Conservation (phyloP, 2,329 filamentous ascomycete species). For the Talaromyces pinophilus region DNA sequence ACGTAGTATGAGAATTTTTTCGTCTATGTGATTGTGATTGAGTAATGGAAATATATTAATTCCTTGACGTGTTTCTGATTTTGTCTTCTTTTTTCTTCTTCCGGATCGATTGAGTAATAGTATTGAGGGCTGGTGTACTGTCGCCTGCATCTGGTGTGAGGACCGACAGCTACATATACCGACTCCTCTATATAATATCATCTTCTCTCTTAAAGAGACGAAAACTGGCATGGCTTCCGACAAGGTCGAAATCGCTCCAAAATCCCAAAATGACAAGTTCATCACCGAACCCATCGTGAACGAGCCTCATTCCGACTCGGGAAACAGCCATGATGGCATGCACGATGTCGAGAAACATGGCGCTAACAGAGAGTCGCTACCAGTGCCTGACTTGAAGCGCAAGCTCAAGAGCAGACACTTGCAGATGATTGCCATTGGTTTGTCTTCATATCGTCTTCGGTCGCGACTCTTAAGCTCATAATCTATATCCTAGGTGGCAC, state of each 20-base stretch:
- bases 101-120: conserved; percentile 6
- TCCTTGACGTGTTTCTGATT: background rate
- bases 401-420: conserved; percentile 83
- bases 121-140: background rate
- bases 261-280: conserved; percentile 15
- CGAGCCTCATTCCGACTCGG: conserved; percentile 3
- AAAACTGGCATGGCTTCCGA: conserved; percentile 9
- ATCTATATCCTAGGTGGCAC: conserved; percentile 55
- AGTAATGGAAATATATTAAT: conserved; percentile 7
- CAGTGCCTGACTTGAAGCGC: conserved; percentile 65
- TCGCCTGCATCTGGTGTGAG: conserved; percentile 5
- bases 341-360: conserved; percentile 43
- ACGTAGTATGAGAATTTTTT: conserved; percentile 2
- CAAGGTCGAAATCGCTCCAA: conserved; percentile 7
- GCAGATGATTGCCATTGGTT: conserved; percentile 98
- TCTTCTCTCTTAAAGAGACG: background rate
- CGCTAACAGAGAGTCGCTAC: conserved; percentile 56
- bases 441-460: conserved; percentile 47
- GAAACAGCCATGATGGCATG: conserved; percentile 9
- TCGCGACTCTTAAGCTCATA: background rate
- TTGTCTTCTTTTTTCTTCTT: conserved; percentile 1
- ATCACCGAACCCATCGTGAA: conserved; percentile 1
- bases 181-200: background rate
- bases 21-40: background rate
- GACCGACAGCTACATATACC: background rate